These are phyloP conservation scores for Neofusicoccum ribis DNA, from an alignment of 2,329 filamentous ascomycete species.

Conservation along the genomic window DNA sequence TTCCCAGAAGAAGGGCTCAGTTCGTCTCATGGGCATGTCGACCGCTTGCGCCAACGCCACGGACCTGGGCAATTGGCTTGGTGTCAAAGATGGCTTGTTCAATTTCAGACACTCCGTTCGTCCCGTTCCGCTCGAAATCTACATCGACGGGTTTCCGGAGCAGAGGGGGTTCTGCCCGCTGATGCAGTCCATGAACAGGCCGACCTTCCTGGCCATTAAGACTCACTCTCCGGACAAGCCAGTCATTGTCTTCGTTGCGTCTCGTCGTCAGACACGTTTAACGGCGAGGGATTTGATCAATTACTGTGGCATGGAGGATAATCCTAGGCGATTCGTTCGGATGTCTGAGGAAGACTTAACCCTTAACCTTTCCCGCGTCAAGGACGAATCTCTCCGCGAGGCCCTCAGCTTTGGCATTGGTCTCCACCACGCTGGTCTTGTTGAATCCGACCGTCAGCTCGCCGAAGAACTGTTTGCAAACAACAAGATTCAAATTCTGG, in stretches of 20 bases:
- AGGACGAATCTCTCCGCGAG: slow-evolving; percentile 89
- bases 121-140: slow-evolving; percentile 92
- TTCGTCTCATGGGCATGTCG: slow-evolving; percentile 96
- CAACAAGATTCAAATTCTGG: slow-evolving; percentile 96
- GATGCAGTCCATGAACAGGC: slow-evolving; percentile 99
- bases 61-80: slow-evolving; percentile 93
- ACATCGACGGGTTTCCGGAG: slow-evolving; percentile 96
- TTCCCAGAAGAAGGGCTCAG: slow-evolving; percentile 83
- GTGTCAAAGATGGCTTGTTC: slow-evolving; percentile 91
- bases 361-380: slow-evolving; percentile 82
- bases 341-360: slow-evolving; percentile 96
- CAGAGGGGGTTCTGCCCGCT: slow-evolving; percentile 92
- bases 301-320: slow-evolving; percentile 97
- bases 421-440: slow-evolving; percentile 92
- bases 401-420: slow-evolving; percentile 97
- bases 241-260: slow-evolving; percentile 97
- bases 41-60: slow-evolving; percentile 95
- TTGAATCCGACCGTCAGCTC: slow-evolving; percentile 88
- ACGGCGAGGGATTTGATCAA: slow-evolving; percentile 97
- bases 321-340: slow-evolving; percentile 85
- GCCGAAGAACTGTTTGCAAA: slow-evolving; percentile 93
- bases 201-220: slow-evolving; percentile 95
- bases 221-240: slow-evolving; percentile 94
- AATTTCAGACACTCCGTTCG: slow-evolving; percentile 98
- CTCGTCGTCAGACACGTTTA: slow-evolving; percentile 87